Conservation (phyloP, 306 rosid species). For the Rosa chinensis region DNA sequence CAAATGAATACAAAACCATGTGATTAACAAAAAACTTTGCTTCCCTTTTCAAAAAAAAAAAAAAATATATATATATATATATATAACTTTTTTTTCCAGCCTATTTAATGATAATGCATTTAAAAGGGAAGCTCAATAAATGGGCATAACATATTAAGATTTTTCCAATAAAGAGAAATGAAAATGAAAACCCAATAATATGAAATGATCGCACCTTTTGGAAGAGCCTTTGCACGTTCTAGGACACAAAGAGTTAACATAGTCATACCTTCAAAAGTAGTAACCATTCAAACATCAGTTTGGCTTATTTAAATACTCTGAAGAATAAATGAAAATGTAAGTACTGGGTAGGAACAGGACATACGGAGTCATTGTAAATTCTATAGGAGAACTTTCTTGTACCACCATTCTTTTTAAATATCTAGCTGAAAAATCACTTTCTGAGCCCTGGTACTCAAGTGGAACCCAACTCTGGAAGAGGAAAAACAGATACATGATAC, state of each 20-base stretch:
- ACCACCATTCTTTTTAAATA: conserved; percentile 67
- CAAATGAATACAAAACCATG: not conserved
- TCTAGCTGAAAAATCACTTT: conserved; percentile 65
- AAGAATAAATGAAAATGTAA: not conserved
- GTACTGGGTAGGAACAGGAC: conserved; percentile 19
- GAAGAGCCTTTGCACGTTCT: conserved; percentile 56
- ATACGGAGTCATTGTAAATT: conserved; percentile 75
- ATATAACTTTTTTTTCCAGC: not conserved
- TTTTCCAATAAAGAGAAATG: not conserved
- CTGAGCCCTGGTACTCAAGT: conserved; percentile 75
- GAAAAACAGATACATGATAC: conserved; percentile 10
- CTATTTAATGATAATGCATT: not conserved
- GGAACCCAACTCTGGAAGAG: conserved; percentile 71
- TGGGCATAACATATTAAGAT: not conserved
- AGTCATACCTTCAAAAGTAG: conserved; percentile 57
- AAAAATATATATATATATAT: too few relatives aligned
- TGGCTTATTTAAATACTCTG: not conserved
- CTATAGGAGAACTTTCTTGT: conserved; percentile 55
- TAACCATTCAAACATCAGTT: conserved; percentile 20
- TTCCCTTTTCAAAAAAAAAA: too few relatives aligned
- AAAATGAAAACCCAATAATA: not conserved
- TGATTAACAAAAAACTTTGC: not conserved
- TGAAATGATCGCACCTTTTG: conserved; percentile 50
- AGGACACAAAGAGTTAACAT: conserved; percentile 73
- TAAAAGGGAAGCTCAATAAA: not conserved